Base-by-base conservation (phyloP, 148 eudicot species). In the Polygonum maritimum region DNA sequence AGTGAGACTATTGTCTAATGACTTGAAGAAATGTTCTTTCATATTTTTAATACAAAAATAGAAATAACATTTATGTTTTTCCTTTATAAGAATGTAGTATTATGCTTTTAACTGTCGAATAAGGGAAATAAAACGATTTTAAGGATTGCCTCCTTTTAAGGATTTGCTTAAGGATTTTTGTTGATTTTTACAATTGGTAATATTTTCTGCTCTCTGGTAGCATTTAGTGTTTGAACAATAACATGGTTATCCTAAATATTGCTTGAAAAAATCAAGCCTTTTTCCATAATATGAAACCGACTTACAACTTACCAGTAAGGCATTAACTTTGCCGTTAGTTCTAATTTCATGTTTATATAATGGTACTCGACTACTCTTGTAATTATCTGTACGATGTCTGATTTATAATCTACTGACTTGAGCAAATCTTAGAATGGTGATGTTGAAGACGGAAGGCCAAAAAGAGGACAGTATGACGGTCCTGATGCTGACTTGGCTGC, bases 401-500 rank as follows among this genome's bases (percentile, higher is more conserved):
- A 36, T 26, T 39, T 36, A 57, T 57, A 7, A 10, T 15, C 33
- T 26, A 7, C 19, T 72, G 52, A 39, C 70, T 73, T 80, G 77
- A n/a, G 54, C 60, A 71, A 71, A 65, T 82, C 36, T 81, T 77
- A 95, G 99, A 89, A 84, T 86, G 92, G 85, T 76, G 99, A 95
- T 84, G 75, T 88, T 82, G 99, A 95, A 87, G 99, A 95, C 60
- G 97, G 96, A 57, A 95, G 89, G 83, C 75, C 92, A 22, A 95
- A 95, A 80, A 84, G 89, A 71, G 91, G 83, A 35, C 90, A 88
- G 84, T 95, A 95, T 52, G 99, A 95, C 80, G 99, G 99, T 73
- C 99, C 99, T 78, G 99, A 95, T 88, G 80, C 76, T 33, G 99
- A 95, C 78, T 84, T 95, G 90, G 99, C 99, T 86, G 99, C 89